A percentile compares a stretch with the other conserved stretches of the same genome.
phyloP scores from a whole-genome alignment of 2,329 filamentous ascomycete genomes.

The Aureobasidium sp. region DNA sequence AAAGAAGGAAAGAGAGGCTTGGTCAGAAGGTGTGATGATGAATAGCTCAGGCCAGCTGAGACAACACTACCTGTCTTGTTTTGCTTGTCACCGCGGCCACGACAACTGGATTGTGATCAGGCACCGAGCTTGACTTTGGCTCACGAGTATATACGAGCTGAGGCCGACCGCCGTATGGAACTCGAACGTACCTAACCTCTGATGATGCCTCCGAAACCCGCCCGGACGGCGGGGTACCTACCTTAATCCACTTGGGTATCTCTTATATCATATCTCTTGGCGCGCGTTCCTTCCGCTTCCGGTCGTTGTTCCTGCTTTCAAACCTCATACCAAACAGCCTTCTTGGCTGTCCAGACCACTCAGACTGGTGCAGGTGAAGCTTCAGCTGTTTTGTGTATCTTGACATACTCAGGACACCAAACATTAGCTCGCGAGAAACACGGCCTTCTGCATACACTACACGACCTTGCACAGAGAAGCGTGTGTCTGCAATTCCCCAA shows the following conservation, averaged over 20 bases:
- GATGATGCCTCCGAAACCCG: neutral
- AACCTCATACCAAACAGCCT: neutral
- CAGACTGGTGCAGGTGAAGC: neutral
- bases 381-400: neutral
- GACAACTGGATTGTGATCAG: neutral
- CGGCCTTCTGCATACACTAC: neutral
- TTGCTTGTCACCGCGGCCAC: neutral
- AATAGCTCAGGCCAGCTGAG: constrained; percentile 4
- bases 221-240: neutral
- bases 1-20: neutral
- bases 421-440: neutral
- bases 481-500: neutral
- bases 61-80: neutral
- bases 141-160: neutral
- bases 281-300: neutral
- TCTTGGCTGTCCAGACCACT: no score
- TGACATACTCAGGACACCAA: neutral
- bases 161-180: neutral
- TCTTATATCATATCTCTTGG: neutral
- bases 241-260: neutral
- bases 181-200: neutral
- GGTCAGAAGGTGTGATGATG: neutral
- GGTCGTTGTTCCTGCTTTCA: neutral
- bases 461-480: neutral
- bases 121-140: neutral